A percentile compares a stretch with the other conserved stretches of the same genome.
These are phyloP conservation scores for Penicillium capsulatum DNA, from an alignment of 2,329 filamentous ascomycete species.

Conservation along the genomic window DNA sequence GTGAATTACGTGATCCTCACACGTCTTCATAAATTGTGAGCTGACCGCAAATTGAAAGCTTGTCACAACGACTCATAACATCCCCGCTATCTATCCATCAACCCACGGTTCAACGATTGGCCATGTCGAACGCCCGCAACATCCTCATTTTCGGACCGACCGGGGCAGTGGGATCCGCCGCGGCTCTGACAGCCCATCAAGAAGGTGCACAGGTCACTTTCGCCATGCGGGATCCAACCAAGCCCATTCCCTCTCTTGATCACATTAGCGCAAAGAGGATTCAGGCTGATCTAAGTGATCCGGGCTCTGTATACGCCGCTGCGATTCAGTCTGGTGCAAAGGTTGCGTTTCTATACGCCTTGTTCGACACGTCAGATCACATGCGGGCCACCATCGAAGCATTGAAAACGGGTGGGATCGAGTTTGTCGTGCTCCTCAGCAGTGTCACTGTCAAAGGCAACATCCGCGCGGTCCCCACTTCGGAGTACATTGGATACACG, in stretches of 20 bases:
- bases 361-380: conserved; percentile 31
- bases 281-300: conserved; percentile 45
- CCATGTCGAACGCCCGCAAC: conserved; percentile 5
- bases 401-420: conserved; percentile 46
- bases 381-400: conserved; percentile 43
- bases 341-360: conserved; percentile 48
- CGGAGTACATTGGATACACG: conserved; percentile 35
- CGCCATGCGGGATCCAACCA: conserved; percentile 6
- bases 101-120: too few species aligned
- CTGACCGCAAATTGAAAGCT: too few species aligned
- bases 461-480: conserved; percentile 5
- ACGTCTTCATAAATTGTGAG: too few species aligned
- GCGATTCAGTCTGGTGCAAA: conserved; percentile 42
- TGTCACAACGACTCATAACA: too few species aligned
- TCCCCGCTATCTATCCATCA: too few species aligned
- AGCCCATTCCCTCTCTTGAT: conserved; percentile 4
- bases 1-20: too few species aligned
- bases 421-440: conserved; percentile 47
- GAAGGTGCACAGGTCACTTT: conserved; percentile 6
- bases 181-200: conserved; percentile 4
- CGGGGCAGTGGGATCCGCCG: conserved; percentile 4
- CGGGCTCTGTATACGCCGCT: conserved; percentile 40
- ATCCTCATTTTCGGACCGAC: conserved; percentile 11
- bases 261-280: conserved; percentile 1
- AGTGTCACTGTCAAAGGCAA: conserved; percentile 26